Conservation (phyloP, 805 yeast species). For the Cyberlindnera bimundalis region DNA sequence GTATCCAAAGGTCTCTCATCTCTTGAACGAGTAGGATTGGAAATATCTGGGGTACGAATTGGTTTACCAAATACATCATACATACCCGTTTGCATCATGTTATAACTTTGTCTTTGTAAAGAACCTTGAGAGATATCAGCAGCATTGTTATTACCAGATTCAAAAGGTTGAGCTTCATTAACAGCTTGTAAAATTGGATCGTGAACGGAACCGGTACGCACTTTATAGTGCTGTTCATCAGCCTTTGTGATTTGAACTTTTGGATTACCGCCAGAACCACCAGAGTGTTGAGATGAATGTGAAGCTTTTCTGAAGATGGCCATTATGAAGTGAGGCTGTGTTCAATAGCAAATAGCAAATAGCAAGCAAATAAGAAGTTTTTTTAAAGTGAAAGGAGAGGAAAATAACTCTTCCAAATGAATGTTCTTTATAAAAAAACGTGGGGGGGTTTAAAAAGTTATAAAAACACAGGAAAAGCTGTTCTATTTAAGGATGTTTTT, state of each 20-base stretch:
- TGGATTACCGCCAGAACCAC: slow-evolving; percentile 28
- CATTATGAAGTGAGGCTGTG: slow-evolving; percentile 28
- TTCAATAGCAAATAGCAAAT: neutral
- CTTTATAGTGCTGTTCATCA: slow-evolving; percentile 53
- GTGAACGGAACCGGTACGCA: slow-evolving; percentile 66
- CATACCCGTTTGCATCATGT: slow-evolving; percentile 45
- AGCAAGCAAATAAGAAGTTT: neutral
- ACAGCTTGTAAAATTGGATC: slow-evolving; percentile 94
- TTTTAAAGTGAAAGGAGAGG: no score
- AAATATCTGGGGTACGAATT: slow-evolving; percentile 75
- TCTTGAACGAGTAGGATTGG: slow-evolving; percentile 90
- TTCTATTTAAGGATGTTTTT: no score
- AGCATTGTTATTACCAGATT: slow-evolving; percentile 35
- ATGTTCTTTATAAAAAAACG: no score
- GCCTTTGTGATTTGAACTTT: slow-evolving; percentile 44
- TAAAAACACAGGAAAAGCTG: neutral
- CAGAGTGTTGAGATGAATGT: slow-evolving; percentile 28
- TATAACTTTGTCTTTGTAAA: slow-evolving; percentile 28
- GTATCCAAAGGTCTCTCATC: slow-evolving; percentile 98
- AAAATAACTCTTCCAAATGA: no score
- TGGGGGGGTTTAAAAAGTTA: neutral
- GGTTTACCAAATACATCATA: slow-evolving; percentile 85
- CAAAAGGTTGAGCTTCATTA: slow-evolving; percentile 94
- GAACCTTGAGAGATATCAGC: slow-evolving; percentile 12
- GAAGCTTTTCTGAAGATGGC: slow-evolving; percentile 43